These are phyloP conservation scores for Aspergillus alliaceus DNA, from an alignment of 2,329 filamentous ascomycete genomes.

Conservation along the genomic window DNA sequence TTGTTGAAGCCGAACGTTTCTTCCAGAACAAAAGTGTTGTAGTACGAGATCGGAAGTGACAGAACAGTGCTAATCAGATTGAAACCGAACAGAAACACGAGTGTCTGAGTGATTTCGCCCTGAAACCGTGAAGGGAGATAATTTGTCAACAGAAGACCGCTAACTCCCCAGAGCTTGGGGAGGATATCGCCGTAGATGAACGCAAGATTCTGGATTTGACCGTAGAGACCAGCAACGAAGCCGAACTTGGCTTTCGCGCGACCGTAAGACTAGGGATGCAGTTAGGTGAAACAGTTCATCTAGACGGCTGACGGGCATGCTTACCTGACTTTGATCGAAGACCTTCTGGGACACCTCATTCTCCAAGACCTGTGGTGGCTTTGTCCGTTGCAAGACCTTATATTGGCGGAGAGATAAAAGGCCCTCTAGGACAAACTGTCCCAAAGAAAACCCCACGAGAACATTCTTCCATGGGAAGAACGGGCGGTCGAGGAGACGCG, in stretches of 20 bases:
- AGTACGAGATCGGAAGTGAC: slow-evolving; percentile 78
- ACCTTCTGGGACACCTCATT: slow-evolving; percentile 86
- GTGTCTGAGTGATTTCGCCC: slow-evolving; percentile 90
- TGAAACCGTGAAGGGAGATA: slow-evolving; percentile 77
- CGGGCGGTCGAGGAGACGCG: slow-evolving; percentile 83
- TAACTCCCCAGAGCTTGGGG: slow-evolving; percentile 83
- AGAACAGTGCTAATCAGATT: slow-evolving; percentile 77
- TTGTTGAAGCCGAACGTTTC: slow-evolving; percentile 99
- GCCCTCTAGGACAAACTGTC: slow-evolving; percentile 86
- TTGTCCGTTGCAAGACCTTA: slow-evolving; percentile 74
- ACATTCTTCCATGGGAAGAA: slow-evolving; percentile 97
- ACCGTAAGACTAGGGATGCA: slow-evolving; percentile 71
- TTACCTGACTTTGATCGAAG: slow-evolving; percentile 86
- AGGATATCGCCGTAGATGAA: slow-evolving; percentile 90
- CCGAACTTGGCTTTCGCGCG: slow-evolving; percentile 92
- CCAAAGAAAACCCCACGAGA: slow-evolving; percentile 89
- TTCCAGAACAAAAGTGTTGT: slow-evolving; percentile 93
- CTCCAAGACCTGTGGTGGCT: slow-evolving; percentile 80
- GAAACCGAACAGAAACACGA: slow-evolving; percentile 88
- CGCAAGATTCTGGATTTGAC: slow-evolving; percentile 82
- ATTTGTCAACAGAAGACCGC: slow-evolving; percentile 70
- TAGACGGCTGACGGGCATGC: slow-evolving; percentile 6
- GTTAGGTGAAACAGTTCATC: neutral
- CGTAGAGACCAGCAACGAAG: slow-evolving; percentile 77
- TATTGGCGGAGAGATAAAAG: slow-evolving; percentile 91